These are phyloP conservation scores for Podospora australis DNA, from an alignment of 495 filamentous ascomycete genomes.

Conservation along the genomic window DNA sequence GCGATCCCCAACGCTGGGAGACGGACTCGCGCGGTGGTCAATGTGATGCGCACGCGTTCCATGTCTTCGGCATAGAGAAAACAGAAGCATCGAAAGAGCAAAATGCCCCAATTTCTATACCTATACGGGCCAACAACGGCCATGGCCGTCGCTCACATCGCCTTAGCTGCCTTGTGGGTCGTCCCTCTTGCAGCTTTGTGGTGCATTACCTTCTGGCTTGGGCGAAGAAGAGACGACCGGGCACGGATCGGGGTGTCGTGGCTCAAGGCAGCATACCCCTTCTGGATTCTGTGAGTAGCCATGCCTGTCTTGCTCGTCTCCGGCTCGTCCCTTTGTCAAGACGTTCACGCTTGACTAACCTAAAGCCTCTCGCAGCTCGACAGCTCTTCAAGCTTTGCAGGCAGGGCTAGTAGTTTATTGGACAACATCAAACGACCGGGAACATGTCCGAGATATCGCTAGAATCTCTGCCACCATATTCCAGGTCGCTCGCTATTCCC, in stretches of 20 bases:
- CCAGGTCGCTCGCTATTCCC: background rate
- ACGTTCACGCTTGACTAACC: background rate
- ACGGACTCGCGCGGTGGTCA: too few species aligned
- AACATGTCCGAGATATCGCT: background rate
- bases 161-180: slow-evolving; percentile 11
- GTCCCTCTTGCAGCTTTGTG: slow-evolving; percentile 16
- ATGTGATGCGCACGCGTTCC: too few species aligned
- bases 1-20: too few species aligned
- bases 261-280: slow-evolving; percentile 16
- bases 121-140: background rate
- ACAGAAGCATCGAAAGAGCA: background rate
- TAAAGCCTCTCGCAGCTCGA: too few species aligned
- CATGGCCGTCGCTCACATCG: background rate
- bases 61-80: too few species aligned
- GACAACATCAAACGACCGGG: too few species aligned
- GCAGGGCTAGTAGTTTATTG: too few species aligned
- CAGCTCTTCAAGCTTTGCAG: too few species aligned
- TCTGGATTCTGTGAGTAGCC: slow-evolving; percentile 17
- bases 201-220: slow-evolving; percentile 15
- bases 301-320: background rate
- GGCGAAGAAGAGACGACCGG: slow-evolving; percentile 15
- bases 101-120: background rate
- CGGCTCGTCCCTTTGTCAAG: background rate
- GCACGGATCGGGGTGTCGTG: slow-evolving; percentile 18
- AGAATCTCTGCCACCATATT: too few species aligned